Evolutionary conservation across 306 rosid species (phyloP).

Genomic region (Castanea mollissima): DNA sequence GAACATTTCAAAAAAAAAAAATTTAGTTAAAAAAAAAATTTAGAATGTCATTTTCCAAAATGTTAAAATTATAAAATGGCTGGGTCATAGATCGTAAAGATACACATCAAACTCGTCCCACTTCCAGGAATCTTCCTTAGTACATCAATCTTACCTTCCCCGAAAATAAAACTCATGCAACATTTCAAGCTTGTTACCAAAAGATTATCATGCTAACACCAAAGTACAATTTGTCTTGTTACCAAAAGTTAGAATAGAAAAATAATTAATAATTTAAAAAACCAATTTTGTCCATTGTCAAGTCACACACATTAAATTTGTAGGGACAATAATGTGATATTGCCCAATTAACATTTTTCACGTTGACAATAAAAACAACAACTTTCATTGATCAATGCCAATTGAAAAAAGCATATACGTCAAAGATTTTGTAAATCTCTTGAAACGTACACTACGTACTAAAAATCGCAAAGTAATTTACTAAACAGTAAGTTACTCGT

Average conservation of each 20-base stretch:
- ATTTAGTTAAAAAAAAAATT: neutral
- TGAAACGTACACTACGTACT: neutral
- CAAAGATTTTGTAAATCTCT: neutral
- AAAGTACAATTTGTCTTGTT: neutral
- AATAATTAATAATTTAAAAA: neutral
- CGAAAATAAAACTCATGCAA: neutral
- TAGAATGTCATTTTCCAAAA: neutral
- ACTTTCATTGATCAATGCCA: neutral
- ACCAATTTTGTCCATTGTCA: neutral
- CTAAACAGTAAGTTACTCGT: too few species aligned
- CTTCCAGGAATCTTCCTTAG: slow-evolving; percentile 55
- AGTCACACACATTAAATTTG: neutral
- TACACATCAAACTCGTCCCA: neutral
- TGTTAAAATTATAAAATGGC: too few species aligned
- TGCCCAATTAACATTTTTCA: neutral
- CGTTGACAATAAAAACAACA: neutral
- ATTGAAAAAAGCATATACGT: neutral
- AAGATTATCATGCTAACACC: neutral
- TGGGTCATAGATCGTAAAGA: too few species aligned
- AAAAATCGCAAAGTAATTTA: too few species aligned
- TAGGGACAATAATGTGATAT: slow-evolving; percentile 3
- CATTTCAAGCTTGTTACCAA: neutral
- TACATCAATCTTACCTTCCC: neutral
- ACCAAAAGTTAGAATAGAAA: neutral
- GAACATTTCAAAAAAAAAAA: too few species aligned